These are phyloP conservation scores for Colletotrichum liaoningense DNA, from an alignment of 2,329 filamentous ascomycete genomes.

Conservation along the genomic window DNA sequence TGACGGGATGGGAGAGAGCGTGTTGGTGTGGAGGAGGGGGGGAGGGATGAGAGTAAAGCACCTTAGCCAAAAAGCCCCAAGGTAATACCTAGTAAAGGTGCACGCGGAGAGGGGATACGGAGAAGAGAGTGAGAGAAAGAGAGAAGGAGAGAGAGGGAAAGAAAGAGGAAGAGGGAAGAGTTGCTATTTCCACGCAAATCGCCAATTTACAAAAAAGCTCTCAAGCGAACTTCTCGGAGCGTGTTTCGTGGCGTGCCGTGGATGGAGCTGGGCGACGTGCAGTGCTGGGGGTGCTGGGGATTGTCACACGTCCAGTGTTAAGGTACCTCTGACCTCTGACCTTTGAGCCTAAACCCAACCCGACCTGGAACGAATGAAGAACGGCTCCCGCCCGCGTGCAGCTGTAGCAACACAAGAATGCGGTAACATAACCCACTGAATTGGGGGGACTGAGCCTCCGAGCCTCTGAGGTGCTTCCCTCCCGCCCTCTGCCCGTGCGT, in stretches of 20 bases:
- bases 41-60: neutral
- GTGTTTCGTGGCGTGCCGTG: constrained; percentile 20
- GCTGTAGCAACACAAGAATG: constrained; percentile 30
- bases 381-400: constrained; percentile 32
- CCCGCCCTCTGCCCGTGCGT: neutral
- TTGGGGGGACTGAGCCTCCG: neutral
- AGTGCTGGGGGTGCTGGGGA: neutral
- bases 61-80: neutral
- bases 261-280: too few relatives aligned
- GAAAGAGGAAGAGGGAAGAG: neutral
- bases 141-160: neutral
- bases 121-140: too few relatives aligned
- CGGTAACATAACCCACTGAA: neutral
- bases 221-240: neutral
- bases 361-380: constrained; percentile 21
- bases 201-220: constrained; percentile 1
- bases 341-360: too few relatives aligned
- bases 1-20: neutral
- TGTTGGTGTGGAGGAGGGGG: neutral
- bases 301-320: too few relatives aligned
- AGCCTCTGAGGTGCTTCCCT: neutral
- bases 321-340: too few relatives aligned
- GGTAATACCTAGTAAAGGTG: neutral
- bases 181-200: constrained; percentile 7
- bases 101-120: neutral